A percentile compares a stretch with the other conserved stretches of the same genome.
Evolutionary conservation across 805 yeast genomes (phyloP).

Genomic region (Priceomyces carsonii): DNA sequence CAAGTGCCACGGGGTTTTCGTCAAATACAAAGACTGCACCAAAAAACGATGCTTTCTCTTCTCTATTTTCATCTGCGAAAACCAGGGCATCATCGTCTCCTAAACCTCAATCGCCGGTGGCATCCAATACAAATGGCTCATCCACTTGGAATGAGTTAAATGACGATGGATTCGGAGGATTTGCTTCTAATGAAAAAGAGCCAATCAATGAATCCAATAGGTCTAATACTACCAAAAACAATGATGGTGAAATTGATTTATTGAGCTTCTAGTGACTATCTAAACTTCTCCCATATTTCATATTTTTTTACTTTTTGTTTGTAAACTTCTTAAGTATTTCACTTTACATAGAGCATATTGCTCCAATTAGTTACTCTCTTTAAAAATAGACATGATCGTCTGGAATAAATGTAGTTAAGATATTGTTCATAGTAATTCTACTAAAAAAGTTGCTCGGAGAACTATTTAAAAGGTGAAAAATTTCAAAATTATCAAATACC

Average conservation of each 20-base stretch:
- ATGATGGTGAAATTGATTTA: conserved; percentile 47
- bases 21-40: conserved; percentile 41
- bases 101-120: conserved; percentile 10
- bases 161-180: conserved; percentile 33
- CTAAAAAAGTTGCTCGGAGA: not conserved
- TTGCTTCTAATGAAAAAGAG: conserved; percentile 22
- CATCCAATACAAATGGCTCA: not conserved
- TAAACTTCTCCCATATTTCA: no score
- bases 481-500: not conserved
- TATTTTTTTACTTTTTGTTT: conserved; percentile 2
- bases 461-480: not conserved
- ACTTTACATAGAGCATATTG: no score
- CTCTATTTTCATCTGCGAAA: conserved; percentile 67
- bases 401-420: conserved; percentile 1
- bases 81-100: conserved; percentile 30
- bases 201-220: conserved; percentile 10
- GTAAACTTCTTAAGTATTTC: no score
- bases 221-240: conserved; percentile 15
- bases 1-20: conserved; percentile 32
- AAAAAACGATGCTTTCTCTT: conserved; percentile 69
- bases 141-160: not conserved
- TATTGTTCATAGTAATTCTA: not conserved
- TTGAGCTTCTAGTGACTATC: conserved; percentile 49
- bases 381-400: no score
- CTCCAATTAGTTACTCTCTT: no score